Evolutionary conservation across 2,329 filamentous ascomycete genomes (phyloP), one percentile per base, ranked within the genome.

Genomic region (Dothiorella sarmentorum): DNA sequence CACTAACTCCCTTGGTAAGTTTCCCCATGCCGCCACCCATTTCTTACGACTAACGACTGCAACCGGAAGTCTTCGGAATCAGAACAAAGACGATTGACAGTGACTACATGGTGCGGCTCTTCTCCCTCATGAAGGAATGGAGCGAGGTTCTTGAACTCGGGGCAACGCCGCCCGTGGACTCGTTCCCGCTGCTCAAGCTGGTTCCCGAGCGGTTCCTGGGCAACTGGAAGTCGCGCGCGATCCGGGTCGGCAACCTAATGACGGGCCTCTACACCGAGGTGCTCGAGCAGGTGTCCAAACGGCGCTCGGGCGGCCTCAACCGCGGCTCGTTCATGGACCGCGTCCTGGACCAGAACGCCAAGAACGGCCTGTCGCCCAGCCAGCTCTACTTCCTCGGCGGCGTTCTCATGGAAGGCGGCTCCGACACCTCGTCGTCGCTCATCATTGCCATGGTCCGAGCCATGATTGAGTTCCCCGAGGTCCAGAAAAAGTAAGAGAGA

Each of bases 361-460:
- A 47, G 11, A 47, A 31, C 7, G 24, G 15, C 6, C n/a, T 47
- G 4, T 31, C 24, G 9, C 3, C 15, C 15, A n/a, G 38, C 47
- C 13, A 74, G 26, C 63, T 76, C 6, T 69, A 70, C 60, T 76
- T 78, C 60, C 65, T 78, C 13, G 67, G 65, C 27, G 69, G 69
- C 29, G 64, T 66, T 9, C 56, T 69, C 58, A 70, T 71, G 53
- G 70, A 74, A 61, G 73, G 68, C 27, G 72, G 74, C 2, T 66
- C 69, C 1, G 71, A 71, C 31, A 76, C 75, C 0, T 67, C 70
- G 9, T 68, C 68, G 3, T 66, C 66, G 13, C 31, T 56, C 1
- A 42, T 61, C 5, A 26, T 56, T 20, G 37, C 26, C 15, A 71
- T 75, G 47, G 66, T 76, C 38, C 68, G 65, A n/a, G 65, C 65